Base-by-base conservation (phyloP, 768 basidiomycete genomes). In the Pulveroboletus frians region DNA sequence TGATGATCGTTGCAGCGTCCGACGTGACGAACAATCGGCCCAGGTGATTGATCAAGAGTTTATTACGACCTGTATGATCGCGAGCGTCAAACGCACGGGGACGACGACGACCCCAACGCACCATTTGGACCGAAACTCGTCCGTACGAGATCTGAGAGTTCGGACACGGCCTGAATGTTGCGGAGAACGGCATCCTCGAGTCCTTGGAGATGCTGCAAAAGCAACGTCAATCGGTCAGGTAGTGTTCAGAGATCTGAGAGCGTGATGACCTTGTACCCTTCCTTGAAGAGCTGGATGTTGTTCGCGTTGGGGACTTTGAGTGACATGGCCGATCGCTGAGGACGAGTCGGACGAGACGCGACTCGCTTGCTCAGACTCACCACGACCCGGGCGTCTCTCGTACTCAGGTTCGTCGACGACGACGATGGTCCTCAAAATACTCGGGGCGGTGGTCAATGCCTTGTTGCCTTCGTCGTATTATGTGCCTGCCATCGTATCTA, bases 91-190 rank as follows among this genome's bases (percentile, higher is more conserved):
- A n/a, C 9, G 17, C 32, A 9, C 13, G 39, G 15, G 23, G 41
- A 52, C 13, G 14, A 26, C 11, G 1, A 2, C 17, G 20, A 44
- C 36, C 17, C 14, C 30, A 39, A 74, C 85, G 68, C 69, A 88
- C 93, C 93, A 68, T 95, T 95, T 29, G 93, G 93, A 21, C 93
- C 93, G 65, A 95, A 97, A 71, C 91, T 93, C 36, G 96, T 97
- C 59, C 94, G 78, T 40, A 98, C 92, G 55, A 96, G 88, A 72
- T 96, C 85, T 30, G 91, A 89, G 36, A 99, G 77, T 65, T 99
- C 95, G 39, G 83, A 77, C n/a, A 98, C 92, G 9, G 96, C 96
- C 62, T 92, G 84, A 61, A 97, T 95, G 72, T 96, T 96, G 55
- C 95, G 81, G 56, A 99, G 75, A 30, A 98, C 87, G n/a, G 95